Evolutionary conservation across 371 early-diverging fungal genomes (phyloP).

Genomic region (Zychaea mexicana): DNA sequence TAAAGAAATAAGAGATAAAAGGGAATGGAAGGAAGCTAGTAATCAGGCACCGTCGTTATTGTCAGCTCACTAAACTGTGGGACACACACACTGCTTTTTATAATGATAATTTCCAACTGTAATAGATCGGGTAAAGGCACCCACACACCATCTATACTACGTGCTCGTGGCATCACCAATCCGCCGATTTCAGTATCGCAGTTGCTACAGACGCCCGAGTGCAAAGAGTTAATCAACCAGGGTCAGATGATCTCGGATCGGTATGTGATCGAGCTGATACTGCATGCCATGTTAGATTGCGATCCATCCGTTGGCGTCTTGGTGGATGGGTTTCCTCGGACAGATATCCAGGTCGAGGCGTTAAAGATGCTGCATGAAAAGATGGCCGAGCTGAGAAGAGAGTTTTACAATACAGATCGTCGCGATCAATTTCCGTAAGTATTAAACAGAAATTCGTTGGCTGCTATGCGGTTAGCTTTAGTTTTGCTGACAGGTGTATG

Average conservation of each 20-base stretch:
- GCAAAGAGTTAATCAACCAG: slow-evolving; percentile 65
- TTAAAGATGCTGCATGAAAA: slow-evolving; percentile 64
- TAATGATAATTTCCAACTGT: background rate
- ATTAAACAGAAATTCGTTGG: too few species aligned
- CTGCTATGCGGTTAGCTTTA: too few species aligned
- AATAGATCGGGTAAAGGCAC: slow-evolving; percentile 67
- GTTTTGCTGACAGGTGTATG: background rate
- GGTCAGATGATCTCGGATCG: slow-evolving; percentile 71
- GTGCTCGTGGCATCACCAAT: slow-evolving; percentile 67
- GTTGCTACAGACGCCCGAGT: slow-evolving; percentile 64
- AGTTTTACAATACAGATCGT: slow-evolving; percentile 58
- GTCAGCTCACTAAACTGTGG: too few species aligned
- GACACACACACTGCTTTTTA: too few species aligned
- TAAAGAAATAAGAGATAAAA: too few species aligned
- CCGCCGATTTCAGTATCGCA: slow-evolving; percentile 67
- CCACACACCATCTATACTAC: slow-evolving; percentile 65
- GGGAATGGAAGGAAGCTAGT: too few species aligned
- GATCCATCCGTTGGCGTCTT: slow-evolving; percentile 66
- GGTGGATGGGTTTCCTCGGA: slow-evolving; percentile 74
- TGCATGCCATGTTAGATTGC: slow-evolving; percentile 62
- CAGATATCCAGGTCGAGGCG: slow-evolving; percentile 68
- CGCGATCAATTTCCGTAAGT: slow-evolving; percentile 61
- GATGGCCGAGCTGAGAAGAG: slow-evolving; percentile 58
- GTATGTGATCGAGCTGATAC: slow-evolving; percentile 59
- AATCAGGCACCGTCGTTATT: too few species aligned